Evolutionary conservation across 495 filamentous ascomycete species (phyloP), one percentile per base, ranked within the genome.

Genomic region (Staphylotrichum tortipilum): DNA sequence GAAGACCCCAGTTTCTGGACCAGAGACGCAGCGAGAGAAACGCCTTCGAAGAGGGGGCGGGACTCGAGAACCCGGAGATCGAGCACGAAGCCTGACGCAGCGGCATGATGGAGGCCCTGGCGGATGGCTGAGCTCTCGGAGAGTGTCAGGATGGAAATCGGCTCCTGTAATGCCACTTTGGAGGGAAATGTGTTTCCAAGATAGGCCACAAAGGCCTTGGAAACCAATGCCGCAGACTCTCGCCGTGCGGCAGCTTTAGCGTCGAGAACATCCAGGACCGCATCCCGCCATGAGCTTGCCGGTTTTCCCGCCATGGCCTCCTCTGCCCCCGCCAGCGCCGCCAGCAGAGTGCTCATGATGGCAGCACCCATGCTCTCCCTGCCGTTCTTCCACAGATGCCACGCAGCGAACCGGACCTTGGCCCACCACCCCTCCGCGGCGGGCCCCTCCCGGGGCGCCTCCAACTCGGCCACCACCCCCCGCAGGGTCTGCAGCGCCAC

Each of bases 11-110:
- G 58, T 2, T 55, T 50, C 1, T 63, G 55, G 0, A 78, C 54
- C 1, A 85, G 40, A 0, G 68, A 68, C 1, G 69, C 68, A 2
- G 77, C 76, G 23, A 84, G 63, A 11, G 68, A 72, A 7, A 78
- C 77, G 10, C 83, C 83, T 64, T 87, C 83, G 53, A 68, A 83
- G 7, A 80, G 68, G 0, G 83, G 84, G 3, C 83, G 71, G 6
- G 83, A 85, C 50, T 86, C 83, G 2, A 86, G 68, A 18, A 86
- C 62, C 4, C 68, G 75, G 17, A 85, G 54, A 37, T 81, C 76
- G 22, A 85, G 58, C 4, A 54, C 43, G 23, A 63, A 50, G 6
- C 51, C 47, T 4, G 59, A 38, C 3, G 43, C 17, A 14, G 58
- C 45, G 12, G 63, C 54, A 18, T 56, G 53, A 5, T 43, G 29